Conservation (phyloP, 1,284 basidiomycete species). For the Ceratobasidium sp. region DNA sequence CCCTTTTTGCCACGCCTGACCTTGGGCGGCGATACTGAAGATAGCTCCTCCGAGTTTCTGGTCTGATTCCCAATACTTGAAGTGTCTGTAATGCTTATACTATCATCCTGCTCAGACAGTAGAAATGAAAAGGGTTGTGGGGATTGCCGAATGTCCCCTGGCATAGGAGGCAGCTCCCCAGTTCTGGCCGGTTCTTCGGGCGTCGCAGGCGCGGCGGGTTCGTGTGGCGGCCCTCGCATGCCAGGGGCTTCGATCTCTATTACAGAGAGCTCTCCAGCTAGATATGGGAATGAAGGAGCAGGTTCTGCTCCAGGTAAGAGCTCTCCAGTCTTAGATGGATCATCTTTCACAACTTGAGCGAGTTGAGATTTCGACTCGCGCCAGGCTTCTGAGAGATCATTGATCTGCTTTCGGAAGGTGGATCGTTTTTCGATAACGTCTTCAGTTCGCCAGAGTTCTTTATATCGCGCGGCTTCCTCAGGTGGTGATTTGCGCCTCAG, state of each 20-base stretch:
- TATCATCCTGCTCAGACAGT: not conserved
- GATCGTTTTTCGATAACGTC: constrained; percentile 32
- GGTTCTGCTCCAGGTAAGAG: not conserved
- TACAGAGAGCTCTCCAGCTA: constrained; percentile 13
- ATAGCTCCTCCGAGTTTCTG: not conserved
- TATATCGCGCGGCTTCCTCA: constrained; percentile 5
- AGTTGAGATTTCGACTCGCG: not conserved
- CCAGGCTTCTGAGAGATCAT: constrained; percentile 34
- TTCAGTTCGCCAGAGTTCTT: constrained; percentile 31
- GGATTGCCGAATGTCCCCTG: not conserved
- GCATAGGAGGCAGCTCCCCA: not conserved
- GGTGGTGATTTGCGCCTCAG: constrained; percentile 21
- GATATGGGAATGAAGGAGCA: not conserved
- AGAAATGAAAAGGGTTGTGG: not conserved
- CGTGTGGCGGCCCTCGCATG: not conserved
- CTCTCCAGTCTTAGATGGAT: not conserved
- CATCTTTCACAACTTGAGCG: not conserved
- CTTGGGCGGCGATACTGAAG: not conserved
- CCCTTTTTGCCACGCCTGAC: not conserved
- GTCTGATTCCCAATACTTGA: not conserved
- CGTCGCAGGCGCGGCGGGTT: not conserved
- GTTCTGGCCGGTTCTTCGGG: not conserved
- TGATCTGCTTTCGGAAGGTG: constrained; percentile 22
- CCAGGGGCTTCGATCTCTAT: not conserved
- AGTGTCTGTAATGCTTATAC: not conserved